These are phyloP conservation scores for Dactylonectria estremocensis DNA, from an alignment of 2,329 filamentous ascomycete genomes.

Conservation along the genomic window DNA sequence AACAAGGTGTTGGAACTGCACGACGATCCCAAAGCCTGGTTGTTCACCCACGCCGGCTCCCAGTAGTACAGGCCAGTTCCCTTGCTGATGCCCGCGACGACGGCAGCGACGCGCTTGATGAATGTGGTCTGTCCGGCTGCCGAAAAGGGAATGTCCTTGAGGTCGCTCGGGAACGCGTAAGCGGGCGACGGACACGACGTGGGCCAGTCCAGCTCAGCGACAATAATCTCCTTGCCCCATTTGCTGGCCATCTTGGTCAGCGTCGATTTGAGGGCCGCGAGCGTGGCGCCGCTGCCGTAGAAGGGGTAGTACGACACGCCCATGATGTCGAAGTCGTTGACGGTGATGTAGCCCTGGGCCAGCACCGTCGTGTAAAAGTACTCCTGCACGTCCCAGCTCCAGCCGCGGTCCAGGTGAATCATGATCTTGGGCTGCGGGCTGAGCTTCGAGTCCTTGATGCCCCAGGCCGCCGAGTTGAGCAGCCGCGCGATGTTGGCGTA, in stretches of 20 bases:
- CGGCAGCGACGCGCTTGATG: constrained; percentile 70
- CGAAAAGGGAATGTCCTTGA: constrained; percentile 73
- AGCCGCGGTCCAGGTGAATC: constrained; percentile 84
- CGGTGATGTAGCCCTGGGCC: constrained; percentile 62
- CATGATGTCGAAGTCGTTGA: constrained; percentile 78
- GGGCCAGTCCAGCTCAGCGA: constrained; percentile 82
- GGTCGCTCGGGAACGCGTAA: constrained; percentile 73
- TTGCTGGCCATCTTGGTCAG: constrained; percentile 72
- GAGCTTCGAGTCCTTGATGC: constrained; percentile 75
- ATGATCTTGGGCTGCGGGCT: constrained; percentile 75
- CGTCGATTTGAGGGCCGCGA: constrained; percentile 69
- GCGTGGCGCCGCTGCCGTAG: constrained; percentile 72
- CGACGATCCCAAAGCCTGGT: constrained; percentile 75
- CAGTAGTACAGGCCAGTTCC: constrained; percentile 79
- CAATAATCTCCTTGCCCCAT: constrained; percentile 77
- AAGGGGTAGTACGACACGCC: constrained; percentile 84
- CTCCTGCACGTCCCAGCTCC: constrained; percentile 77
- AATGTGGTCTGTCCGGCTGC: constrained; percentile 75
- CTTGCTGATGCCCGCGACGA: constrained; percentile 67
- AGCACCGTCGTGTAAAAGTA: constrained; percentile 76
- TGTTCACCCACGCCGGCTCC: constrained; percentile 81
- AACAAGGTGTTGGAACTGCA: constrained; percentile 77
- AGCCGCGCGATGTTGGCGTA: constrained; percentile 74
- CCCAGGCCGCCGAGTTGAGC: constrained; percentile 75
- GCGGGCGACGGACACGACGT: constrained; percentile 71